Evolutionary conservation across 1,284 basidiomycete species (phyloP).

Genomic region (Coniferiporia weirii): DNA sequence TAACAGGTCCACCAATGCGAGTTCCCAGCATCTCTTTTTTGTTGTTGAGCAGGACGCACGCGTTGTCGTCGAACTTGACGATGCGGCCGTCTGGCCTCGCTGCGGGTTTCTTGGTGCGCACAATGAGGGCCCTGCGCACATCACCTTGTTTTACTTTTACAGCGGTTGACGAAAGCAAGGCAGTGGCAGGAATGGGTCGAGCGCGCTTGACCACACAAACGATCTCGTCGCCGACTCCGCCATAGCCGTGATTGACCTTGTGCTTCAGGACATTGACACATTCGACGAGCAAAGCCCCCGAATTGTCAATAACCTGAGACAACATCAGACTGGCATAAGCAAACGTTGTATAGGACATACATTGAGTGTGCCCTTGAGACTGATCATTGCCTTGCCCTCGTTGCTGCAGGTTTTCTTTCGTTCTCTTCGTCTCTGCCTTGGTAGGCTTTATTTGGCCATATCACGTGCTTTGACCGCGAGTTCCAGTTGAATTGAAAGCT

Average conservation of each 20-base stretch:
- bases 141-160: constrained; percentile 90
- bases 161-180: constrained; percentile 57
- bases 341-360: constrained; percentile 39
- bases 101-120: constrained; percentile 82
- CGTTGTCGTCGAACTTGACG: constrained; percentile 96
- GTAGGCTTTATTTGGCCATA: too few species aligned
- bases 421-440: too few species aligned
- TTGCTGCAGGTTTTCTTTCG: too few species aligned
- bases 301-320: constrained; percentile 91
- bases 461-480: too few species aligned
- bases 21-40: constrained; percentile 97
- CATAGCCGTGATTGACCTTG: constrained; percentile 88
- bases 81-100: constrained; percentile 83
- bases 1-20: constrained; percentile 90
- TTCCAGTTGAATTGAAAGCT: too few species aligned
- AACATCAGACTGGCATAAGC: background rate
- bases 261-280: constrained; percentile 97
- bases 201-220: constrained; percentile 95
- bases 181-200: constrained; percentile 68
- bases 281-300: constrained; percentile 93
- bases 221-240: constrained; percentile 88
- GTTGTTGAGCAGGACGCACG: constrained; percentile 92
- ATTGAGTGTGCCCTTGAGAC: constrained; percentile 86
- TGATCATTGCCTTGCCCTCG: constrained; percentile 61
- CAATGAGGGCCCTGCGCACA: constrained; percentile 91